Conservation (phyloP, 2,329 filamentous ascomycete species). For the Botrytis tulipae region DNA sequence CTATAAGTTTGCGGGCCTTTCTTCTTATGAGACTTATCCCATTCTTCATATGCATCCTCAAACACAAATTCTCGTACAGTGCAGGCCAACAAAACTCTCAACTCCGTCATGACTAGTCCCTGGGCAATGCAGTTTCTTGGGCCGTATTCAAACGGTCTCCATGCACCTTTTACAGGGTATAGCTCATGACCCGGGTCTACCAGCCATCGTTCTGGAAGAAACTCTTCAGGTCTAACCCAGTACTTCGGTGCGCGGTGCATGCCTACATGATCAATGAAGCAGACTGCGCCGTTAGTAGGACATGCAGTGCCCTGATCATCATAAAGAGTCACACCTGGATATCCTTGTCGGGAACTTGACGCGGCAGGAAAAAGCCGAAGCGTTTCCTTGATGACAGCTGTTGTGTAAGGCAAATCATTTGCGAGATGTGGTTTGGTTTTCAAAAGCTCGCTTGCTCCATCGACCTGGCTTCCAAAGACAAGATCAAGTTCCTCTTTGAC, state of each 20-base stretch:
- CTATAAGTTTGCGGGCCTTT: not conserved
- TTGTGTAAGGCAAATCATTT: conserved; percentile 28
- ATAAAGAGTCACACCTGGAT: not conserved
- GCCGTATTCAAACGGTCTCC: conserved; percentile 7
- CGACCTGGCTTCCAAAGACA: conserved; percentile 26
- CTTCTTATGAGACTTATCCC: not conserved
- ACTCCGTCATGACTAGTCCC: conserved; percentile 50
- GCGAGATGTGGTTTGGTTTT: conserved; percentile 21
- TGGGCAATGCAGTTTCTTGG: conserved; percentile 38
- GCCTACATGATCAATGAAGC: not conserved
- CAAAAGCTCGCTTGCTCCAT: conserved; percentile 14
- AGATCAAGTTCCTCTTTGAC: conserved; percentile 28
- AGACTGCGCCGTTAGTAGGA: conserved; percentile 2
- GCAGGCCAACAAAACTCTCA: conserved; percentile 47
- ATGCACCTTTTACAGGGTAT: not conserved
- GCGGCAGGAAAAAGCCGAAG: not conserved
- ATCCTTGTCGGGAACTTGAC: not conserved
- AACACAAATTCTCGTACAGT: conserved; percentile 12
- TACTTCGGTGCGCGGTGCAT: conserved; percentile 7
- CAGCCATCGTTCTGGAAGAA: conserved; percentile 50
- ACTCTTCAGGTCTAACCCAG: conserved; percentile 46
- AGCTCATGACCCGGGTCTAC: conserved; percentile 38
- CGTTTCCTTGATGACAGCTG: conserved; percentile 29
- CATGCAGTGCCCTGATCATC: not conserved
- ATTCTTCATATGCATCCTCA: conserved; percentile 7